phyloP scores from a whole-genome alignment of 2,329 filamentous ascomycete genomes.

The Calonectria pseudoreteaudii region DNA sequence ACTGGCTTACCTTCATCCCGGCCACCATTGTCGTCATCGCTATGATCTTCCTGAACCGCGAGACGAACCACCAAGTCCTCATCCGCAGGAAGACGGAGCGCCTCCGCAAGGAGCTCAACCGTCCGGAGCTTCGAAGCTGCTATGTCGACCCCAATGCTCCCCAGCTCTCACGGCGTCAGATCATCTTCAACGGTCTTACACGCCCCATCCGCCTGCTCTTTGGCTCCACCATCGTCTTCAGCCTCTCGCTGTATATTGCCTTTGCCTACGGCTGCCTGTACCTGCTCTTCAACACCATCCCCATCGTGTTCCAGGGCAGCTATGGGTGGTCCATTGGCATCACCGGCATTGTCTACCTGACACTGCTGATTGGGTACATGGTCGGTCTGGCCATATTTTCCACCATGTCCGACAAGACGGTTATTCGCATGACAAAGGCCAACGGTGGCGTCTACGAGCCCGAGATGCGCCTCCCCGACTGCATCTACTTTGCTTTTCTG shows the following conservation, averaged over 20 bases:
- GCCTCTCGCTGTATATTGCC: conserved; percentile 61
- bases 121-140: conserved; percentile 57
- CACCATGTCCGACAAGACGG: conserved; percentile 56
- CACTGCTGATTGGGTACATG: conserved; percentile 57
- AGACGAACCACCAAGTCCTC: conserved; percentile 57
- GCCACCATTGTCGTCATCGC: conserved; percentile 37
- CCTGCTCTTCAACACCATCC: conserved; percentile 66
- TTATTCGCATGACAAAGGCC: conserved; percentile 58
- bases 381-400: conserved; percentile 55
- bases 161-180: conserved; percentile 36
- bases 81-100: conserved; percentile 61
- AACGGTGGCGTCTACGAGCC: conserved; percentile 53
- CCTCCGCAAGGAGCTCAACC: conserved; percentile 57
- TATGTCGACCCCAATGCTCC: conserved; percentile 53
- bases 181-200: conserved; percentile 61
- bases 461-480: conserved; percentile 50
- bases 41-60: conserved; percentile 53
- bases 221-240: conserved; percentile 59
- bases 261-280: conserved; percentile 66
- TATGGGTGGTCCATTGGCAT: conserved; percentile 61
- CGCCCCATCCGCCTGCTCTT: conserved; percentile 65
- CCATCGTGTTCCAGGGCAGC: conserved; percentile 59
- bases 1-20: conserved; percentile 65
- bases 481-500: conserved; percentile 47
- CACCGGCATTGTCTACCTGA: conserved; percentile 62